These are phyloP conservation scores for Cystobasidium sp. DNA, from an alignment of 1,284 basidiomycete genomes.

Conservation along the genomic window DNA sequence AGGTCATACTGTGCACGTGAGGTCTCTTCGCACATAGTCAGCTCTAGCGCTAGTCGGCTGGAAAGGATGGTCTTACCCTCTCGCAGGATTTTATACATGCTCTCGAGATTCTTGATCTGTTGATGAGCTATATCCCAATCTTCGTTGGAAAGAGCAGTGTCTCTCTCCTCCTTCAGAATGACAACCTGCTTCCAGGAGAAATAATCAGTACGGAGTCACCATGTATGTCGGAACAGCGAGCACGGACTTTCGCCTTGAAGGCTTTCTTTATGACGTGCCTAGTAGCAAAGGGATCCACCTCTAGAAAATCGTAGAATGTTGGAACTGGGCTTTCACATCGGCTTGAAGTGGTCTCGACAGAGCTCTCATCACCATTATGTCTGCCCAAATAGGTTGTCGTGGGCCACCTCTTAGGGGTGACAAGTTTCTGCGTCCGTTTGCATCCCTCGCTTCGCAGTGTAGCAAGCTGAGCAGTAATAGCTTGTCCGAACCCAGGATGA, in stretches of 20 bases:
- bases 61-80: not conserved
- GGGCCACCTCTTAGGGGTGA: no score
- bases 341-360: no score
- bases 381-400: no score
- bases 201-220: not conserved
- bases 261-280: constrained; percentile 26
- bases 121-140: not conserved
- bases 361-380: no score
- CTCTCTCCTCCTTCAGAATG: not conserved
- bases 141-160: not conserved
- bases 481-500: no score
- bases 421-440: no score
- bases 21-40: not conserved
- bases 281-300: not conserved
- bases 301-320: not conserved
- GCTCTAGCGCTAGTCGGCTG: not conserved
- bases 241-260: constrained; percentile 12
- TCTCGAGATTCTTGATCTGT: not conserved
- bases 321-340: no score
- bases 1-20: not conserved
- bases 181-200: not conserved
- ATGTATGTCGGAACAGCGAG: not conserved
- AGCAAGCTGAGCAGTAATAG: no score
- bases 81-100: constrained; percentile 7
- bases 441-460: no score